Base-by-base conservation (phyloP, 179 eudicot genomes). In the Beta macrorhiza region DNA sequence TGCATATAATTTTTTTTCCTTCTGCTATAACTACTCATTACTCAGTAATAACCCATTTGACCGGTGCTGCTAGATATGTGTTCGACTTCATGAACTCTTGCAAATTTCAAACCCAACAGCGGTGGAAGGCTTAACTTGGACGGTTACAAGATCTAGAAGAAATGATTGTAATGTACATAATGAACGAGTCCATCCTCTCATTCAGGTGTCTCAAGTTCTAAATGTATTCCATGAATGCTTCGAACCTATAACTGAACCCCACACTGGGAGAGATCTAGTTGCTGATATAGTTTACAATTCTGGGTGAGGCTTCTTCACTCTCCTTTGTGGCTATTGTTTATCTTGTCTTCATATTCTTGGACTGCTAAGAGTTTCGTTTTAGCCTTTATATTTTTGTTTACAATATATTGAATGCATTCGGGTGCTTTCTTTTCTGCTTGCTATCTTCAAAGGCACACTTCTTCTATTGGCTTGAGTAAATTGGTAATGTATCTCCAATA, bases 241-340 rank as follows among this genome's bases (percentile, higher is more conserved):
- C 68, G 85, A 88, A 79, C 88, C 90, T 61, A 86, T 86, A 80
- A 62, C 37, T 37, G 90, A 88, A 59, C 90, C 90, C 72, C 86
- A 84, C 52, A 84, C 89, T 25, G 85, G 82, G 79, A 84, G 84
- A 72, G 89, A 88, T 78, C 87, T 88, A 55, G 89, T 86, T 88
- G 80, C 90, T 15, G 90, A 88, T 63, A 81, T 88, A 82, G 88
- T 86, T 61, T 86, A 88, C 78, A 88, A 88, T 84, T 88, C 90
- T 55, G 85, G 90, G 90, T 88, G 75, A 86, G 86, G 14, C 70
- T 67, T 67, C 83, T 80, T 76, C 49, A 4, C 74, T 68, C 58
- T 29, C 10, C 52, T 64, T 16, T n/a, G 44, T 53, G 20, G 44
- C 20, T 53, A 19, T 19, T 58, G 42, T 82, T n/a, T 78, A 29